A percentile compares a stretch with the other conserved stretches of the same genome.
Evolutionary conservation across 495 filamentous ascomycete species (phyloP).

Genomic region (Geopyxis carbonaria): DNA sequence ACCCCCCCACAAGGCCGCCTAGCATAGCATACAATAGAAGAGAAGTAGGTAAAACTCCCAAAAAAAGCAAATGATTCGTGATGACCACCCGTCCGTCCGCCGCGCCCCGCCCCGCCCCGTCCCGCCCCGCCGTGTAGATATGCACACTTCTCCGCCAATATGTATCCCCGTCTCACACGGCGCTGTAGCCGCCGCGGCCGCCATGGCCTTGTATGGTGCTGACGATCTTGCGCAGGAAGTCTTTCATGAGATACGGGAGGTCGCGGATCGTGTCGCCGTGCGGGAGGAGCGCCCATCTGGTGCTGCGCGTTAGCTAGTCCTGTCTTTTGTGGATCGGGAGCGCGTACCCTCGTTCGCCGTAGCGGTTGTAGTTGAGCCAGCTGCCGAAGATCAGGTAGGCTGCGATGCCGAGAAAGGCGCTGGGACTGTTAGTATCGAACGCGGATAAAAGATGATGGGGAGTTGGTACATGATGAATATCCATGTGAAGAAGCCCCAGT

Average conservation of each 20-base stretch:
- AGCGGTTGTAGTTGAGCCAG: constrained; percentile 97
- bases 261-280: constrained; percentile 87
- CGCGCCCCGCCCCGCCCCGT: too few species aligned
- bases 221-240: constrained; percentile 63
- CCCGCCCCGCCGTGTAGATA: too few species aligned
- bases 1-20: too few species aligned
- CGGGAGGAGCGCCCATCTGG: constrained; percentile 77
- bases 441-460: neutral
- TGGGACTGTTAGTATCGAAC: constrained; percentile 22
- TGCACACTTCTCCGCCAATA: too few species aligned
- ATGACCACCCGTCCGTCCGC: too few species aligned
- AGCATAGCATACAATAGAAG: too few species aligned
- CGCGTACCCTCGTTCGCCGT: constrained; percentile 53
- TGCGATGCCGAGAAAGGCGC: constrained; percentile 68
- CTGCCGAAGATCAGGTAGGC: constrained; percentile 95
- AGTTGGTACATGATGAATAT: constrained; percentile 66
- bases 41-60: too few species aligned
- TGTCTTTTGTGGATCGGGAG: constrained; percentile 3
- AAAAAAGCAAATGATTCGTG: too few species aligned
- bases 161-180: too few species aligned
- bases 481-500: constrained; percentile 97
- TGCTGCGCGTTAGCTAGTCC: neutral
- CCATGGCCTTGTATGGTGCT: constrained; percentile 61
- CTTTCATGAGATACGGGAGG: constrained; percentile 77
- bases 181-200: constrained; percentile 80